Evolutionary conservation across 257 asterid genomes (phyloP).

Genomic region (Lavandula angustifolia): DNA sequence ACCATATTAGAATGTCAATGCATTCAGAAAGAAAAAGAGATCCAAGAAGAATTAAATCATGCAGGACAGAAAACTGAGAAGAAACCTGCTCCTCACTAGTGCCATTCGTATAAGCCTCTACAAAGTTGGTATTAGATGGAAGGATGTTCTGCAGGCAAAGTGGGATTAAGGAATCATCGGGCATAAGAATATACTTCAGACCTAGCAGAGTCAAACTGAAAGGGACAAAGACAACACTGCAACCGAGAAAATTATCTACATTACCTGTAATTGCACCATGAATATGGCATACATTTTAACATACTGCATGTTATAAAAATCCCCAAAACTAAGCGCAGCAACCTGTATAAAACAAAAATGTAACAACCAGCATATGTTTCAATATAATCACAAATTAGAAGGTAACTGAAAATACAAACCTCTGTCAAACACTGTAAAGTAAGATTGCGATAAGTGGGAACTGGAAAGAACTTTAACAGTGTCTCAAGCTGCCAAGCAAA

Average conservation of each 20-base stretch:
- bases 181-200: neutral
- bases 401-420: constrained; percentile 44
- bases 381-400: constrained; percentile 7
- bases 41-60: neutral
- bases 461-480: constrained; percentile 67
- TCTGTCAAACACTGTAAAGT: constrained; percentile 93
- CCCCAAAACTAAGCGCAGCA: constrained; percentile 93
- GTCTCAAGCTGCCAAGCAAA: constrained; percentile 77
- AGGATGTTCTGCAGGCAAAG: constrained; percentile 58
- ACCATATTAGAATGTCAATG: constrained; percentile 20
- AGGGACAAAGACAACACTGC: neutral
- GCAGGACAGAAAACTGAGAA: constrained; percentile 1
- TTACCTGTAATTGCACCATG: constrained; percentile 91
- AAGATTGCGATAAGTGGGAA: constrained; percentile 88
- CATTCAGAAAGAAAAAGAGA: neutral
- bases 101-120: constrained; percentile 84
- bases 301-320: constrained; percentile 75
- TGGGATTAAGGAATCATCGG: constrained; percentile 26
- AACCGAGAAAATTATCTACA: constrained; percentile 1
- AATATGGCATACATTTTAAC: constrained; percentile 73
- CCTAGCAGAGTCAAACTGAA: constrained; percentile 6
- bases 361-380: neutral
- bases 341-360: constrained; percentile 51
- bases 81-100: constrained; percentile 90
- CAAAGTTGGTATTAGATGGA: constrained; percentile 63